Base-by-base conservation (phyloP, 441 rosid species). In the Brassica balearica region DNA sequence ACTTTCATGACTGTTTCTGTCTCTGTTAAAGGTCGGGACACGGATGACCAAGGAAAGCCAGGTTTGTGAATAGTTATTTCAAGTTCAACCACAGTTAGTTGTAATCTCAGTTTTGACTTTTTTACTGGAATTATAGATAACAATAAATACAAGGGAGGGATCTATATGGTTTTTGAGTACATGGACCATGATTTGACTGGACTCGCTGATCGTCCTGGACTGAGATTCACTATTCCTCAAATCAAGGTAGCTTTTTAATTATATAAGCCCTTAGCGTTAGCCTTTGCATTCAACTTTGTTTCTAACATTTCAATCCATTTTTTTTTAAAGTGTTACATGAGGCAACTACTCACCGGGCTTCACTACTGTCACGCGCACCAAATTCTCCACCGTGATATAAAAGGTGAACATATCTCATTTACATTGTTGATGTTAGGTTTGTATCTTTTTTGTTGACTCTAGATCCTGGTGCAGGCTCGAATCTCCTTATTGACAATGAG, bases 161-260 rank as follows among this genome's bases (percentile, higher is more conserved):
- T 91, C 73, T 95, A 92, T 80, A 93, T 96, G 99, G 99, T 96
- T 75, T 96, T 93, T 75, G 98, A 94, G 79, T 96, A 94, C 83
- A 96, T 96, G 99, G 99, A 96, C 85, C 98, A 94, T 84, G 99
- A 94, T 76, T 85, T 96, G 86, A 92, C 95, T 10, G 98, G 98
- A 64, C 96, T 96, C 46, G 87, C 98, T 77, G 96, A 96, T 85
- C 96, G 98, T 82, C 97, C 97, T 79, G 99, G 97, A 72, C 82
- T 92, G 83, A 91, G 96, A 85, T 94, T 96, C 84, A 84, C 97
- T 3, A 86, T 86, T 73, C 87, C 85, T 66, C 86, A 86, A 69
- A 86, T 86, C 70, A 84, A 84, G 87, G 88, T 86, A 60, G 11
- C 19, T 48, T 74, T 58, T 15, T 56, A 25, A 4, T 73, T 20